Base-by-base conservation (phyloP, 1,284 basidiomycete species). In the Coriolopsis trogii region DNA sequence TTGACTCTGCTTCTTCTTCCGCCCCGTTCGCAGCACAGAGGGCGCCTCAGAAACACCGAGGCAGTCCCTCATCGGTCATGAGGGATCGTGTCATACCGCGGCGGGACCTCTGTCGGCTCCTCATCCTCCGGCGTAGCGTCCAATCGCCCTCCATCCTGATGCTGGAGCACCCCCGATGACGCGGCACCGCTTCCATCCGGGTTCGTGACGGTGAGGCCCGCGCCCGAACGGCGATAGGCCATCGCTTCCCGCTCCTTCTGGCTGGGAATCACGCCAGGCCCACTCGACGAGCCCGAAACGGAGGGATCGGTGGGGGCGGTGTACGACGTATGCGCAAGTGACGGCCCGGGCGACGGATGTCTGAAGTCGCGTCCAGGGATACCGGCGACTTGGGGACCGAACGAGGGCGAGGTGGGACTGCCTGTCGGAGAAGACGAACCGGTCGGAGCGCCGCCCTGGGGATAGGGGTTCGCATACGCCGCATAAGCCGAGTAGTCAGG, bases 51-150 rank as follows among this genome's bases (percentile, higher is more conserved):
- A 15, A 30, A 30, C 15, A 7, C 15, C 15, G 29, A 30, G 29
- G 15, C 29, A 8, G 29, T 3, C 20, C 37, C 21, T 41, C 48
- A 46, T 39, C 45, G 34, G 33, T 66, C 62, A 41, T 61, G 48
- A 18, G 61, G 57, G 38, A 72, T 71, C 23, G 63, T 67, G 45
- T 72, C 69, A 41, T 70, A 72, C 40, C 66, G 62, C 31, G 70
- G 70, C 29, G 70, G 70, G 29, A 72, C 59, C 63, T 72, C 70
- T 6, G 47, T 49, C 49, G 61, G 63, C 45, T 40, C 56, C 51
- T 59, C 59, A 34, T 58, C 61, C 46, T 59, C 59, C 0, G 60
- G 57, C 37, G 53, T 63, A 33, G 49, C 53, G 44, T 56, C 63
- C 23, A 67, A 38, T 42, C 67, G 53, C 2, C 68, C 68, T 1